phyloP scores from a whole-genome alignment of 2,329 filamentous ascomycete species.

The Exserohilum turcica region DNA sequence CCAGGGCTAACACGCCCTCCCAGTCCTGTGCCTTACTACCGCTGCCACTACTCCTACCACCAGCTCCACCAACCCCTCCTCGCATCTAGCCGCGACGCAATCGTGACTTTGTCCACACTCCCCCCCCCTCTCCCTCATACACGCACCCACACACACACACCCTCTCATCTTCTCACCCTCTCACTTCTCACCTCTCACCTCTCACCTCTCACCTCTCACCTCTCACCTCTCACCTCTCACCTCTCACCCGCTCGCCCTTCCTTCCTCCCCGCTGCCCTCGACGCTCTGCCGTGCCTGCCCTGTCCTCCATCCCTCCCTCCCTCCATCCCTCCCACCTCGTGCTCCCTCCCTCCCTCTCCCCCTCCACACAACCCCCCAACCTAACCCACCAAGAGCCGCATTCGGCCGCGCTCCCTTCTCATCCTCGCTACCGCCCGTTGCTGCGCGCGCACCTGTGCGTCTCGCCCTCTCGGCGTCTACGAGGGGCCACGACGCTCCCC shows the following conservation, averaged over 20 bases:
- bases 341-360: too few relatives aligned
- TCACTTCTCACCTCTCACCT: not conserved
- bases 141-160: not conserved
- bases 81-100: slow-evolving; percentile 39
- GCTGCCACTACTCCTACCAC: slow-evolving; percentile 1
- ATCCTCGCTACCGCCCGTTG: slow-evolving; percentile 13
- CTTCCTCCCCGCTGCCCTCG: not conserved
- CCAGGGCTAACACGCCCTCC: slow-evolving; percentile 29
- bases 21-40: slow-evolving; percentile 26
- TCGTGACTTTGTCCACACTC: slow-evolving; percentile 32
- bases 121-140: slow-evolving; percentile 11
- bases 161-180: not conserved
- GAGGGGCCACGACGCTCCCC: slow-evolving; percentile 27
- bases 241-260: not conserved
- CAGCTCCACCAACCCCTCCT: slow-evolving; percentile 24
- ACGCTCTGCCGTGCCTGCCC: not conserved
- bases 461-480: slow-evolving; percentile 25
- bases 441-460: slow-evolving; percentile 17
- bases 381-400: slow-evolving; percentile 28
- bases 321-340: too few relatives aligned
- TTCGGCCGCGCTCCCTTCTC: slow-evolving; percentile 34
- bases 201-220: slow-evolving; percentile 17
- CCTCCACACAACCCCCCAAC: too few relatives aligned
- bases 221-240: slow-evolving; percentile 24
- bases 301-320: too few relatives aligned